Conservation (phyloP, 2,329 filamentous ascomycete genomes). For the Arthrobotrys sinensis region DNA sequence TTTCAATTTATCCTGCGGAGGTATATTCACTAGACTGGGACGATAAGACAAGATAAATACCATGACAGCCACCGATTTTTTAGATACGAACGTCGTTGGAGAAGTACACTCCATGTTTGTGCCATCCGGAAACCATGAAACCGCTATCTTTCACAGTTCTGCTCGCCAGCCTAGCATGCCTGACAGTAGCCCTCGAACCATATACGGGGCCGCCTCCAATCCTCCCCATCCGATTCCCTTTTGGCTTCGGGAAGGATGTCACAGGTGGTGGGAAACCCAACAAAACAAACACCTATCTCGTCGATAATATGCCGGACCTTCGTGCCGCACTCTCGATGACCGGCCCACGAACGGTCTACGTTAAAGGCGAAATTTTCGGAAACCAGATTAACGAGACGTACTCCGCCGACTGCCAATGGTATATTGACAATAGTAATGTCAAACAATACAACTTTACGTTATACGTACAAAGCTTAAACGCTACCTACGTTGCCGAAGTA, state of each 20-base stretch:
- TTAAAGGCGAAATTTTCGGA: conserved; percentile 57
- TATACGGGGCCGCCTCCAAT: conserved; percentile 41
- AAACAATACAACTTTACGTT: conserved; percentile 60
- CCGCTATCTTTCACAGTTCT: not conserved
- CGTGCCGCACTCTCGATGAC: conserved; percentile 53
- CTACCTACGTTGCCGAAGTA: conserved; percentile 56
- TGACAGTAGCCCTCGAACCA: conserved; percentile 23
- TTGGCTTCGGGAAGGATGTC: conserved; percentile 54
- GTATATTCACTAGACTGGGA: not conserved
- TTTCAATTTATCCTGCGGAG: not conserved
- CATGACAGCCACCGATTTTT: not conserved
- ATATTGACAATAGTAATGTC: conserved; percentile 59
- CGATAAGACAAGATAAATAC: conserved; percentile 1
- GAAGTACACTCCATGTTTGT: not conserved
- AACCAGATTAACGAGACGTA: conserved; percentile 59
- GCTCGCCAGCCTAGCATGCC: conserved; percentile 10
- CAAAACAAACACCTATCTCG: conserved; percentile 56
- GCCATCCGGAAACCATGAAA: conserved; percentile 11
- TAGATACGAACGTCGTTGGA: not conserved
- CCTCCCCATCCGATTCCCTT: conserved; percentile 52
- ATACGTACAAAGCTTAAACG: conserved; percentile 57
- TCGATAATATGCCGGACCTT: conserved; percentile 59
- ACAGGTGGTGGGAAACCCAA: conserved; percentile 50
- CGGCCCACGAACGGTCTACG: conserved; percentile 53
- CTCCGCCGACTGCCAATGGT: conserved; percentile 59